phyloP scores from a whole-genome alignment of 495 filamentous ascomycete species.

The Podospora pseudopauciseta region DNA sequence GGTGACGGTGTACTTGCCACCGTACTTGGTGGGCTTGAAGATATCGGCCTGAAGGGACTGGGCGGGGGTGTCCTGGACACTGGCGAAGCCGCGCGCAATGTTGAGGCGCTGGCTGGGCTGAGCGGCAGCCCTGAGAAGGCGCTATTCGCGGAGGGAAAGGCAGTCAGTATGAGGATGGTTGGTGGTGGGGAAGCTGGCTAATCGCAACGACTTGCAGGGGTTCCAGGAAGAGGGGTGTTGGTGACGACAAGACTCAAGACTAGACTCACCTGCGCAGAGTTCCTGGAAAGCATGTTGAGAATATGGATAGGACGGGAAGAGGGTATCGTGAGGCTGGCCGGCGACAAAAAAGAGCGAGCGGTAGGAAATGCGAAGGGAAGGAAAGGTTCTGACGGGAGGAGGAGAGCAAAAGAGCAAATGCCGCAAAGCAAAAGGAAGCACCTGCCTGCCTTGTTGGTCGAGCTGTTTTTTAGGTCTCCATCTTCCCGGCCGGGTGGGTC shows the following conservation, averaged over 20 bases:
- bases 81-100: conserved; percentile 58
- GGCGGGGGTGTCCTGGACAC: conserved; percentile 78
- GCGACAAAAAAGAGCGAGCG: not conserved
- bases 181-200: conserved; percentile 7
- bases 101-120: conserved; percentile 45
- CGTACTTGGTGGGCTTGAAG: conserved; percentile 98
- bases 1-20: conserved; percentile 98
- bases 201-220: not conserved
- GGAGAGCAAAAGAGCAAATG: conserved; percentile 29
- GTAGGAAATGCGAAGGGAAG: not conserved
- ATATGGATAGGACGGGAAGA: not conserved
- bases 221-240: not conserved
- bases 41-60: conserved; percentile 81
- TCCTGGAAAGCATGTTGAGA: conserved; percentile 58
- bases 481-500: conserved; percentile 23
- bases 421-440: conserved; percentile 29
- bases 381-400: conserved; percentile 8
- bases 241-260: conserved; percentile 20
- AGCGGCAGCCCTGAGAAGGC: conserved; percentile 54
- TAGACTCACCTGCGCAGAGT: conserved; percentile 48
- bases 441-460: conserved; percentile 25
- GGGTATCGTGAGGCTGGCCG: conserved; percentile 3
- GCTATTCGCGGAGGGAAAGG: conserved; percentile 33
- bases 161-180: conserved; percentile 26
- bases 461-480: conserved; percentile 28